Percentiles rank a stretch among this genome's conserved stretches.
Evolutionary conservation across 2,329 filamentous ascomycete genomes (phyloP).

Genomic region (Zasmidium cellare): DNA sequence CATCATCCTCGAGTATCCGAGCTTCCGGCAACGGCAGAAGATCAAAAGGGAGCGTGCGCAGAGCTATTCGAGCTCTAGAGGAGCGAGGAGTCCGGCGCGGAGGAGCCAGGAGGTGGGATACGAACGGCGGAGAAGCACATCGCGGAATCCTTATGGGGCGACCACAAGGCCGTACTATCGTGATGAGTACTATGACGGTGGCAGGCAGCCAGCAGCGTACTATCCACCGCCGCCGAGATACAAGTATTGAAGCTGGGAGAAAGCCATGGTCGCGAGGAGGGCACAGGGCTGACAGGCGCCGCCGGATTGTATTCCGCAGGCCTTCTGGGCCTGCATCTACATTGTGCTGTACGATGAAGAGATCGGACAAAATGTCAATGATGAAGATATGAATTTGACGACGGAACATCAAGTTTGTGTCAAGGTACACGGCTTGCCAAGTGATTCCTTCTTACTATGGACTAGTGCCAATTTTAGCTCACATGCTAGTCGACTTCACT

Average conservation of each 20-base stretch:
- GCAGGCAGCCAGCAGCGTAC: constrained; percentile 1
- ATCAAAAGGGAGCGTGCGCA: constrained; percentile 4
- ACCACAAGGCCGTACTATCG: constrained; percentile 16
- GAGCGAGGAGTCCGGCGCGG: constrained; percentile 1
- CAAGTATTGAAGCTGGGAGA: constrained; percentile 10
- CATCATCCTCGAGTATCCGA: constrained; percentile 19
- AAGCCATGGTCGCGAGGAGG: background rate
- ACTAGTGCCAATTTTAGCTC: too few relatives aligned
- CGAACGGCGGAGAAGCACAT: constrained; percentile 9
- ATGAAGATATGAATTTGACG: too few relatives aligned
- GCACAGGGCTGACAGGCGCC: background rate
- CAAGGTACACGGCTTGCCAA: too few relatives aligned
- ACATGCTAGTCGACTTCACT: too few relatives aligned
- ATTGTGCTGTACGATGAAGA: background rate
- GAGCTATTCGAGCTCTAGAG: constrained; percentile 7
- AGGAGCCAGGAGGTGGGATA: constrained; percentile 12
- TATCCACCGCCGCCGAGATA: constrained; percentile 17
- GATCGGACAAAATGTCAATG: background rate
- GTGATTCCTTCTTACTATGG: too few relatives aligned
- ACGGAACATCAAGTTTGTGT: too few relatives aligned
- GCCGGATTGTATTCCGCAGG: background rate
- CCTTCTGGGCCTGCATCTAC: background rate
- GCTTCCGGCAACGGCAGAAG: constrained; percentile 13
- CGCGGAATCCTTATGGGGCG: constrained; percentile 9
- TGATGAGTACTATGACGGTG: constrained; percentile 13